These are phyloP conservation scores for Aspergillus ustus DNA, from an alignment of 2,329 filamentous ascomycete genomes.

Conservation along the genomic window DNA sequence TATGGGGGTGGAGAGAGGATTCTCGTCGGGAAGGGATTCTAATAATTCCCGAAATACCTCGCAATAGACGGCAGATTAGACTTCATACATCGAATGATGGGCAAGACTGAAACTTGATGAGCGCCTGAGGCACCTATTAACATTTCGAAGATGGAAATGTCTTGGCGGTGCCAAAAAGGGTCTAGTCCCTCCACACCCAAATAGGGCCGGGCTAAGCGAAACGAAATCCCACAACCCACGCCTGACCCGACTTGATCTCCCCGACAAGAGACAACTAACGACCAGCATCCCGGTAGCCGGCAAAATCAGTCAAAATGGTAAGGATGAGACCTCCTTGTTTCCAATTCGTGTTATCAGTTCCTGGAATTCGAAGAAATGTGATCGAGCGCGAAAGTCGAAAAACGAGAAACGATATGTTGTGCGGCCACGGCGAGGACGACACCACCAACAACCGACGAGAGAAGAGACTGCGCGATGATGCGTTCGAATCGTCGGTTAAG, in stretches of 20 bases:
- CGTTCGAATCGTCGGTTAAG: neutral
- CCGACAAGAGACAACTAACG: constrained; percentile 48
- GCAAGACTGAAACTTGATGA: neutral
- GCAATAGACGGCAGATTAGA: neutral
- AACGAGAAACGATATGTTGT: constrained; percentile 5
- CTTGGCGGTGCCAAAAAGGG: constrained; percentile 32
- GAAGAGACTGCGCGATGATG: constrained; percentile 1
- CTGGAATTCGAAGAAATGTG: constrained; percentile 29
- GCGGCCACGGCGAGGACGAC: constrained; percentile 1
- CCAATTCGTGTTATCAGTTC: constrained; percentile 29
- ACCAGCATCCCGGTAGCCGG: constrained; percentile 49
- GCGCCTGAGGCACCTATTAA: too few relatives aligned
- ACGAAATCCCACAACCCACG: constrained; percentile 50
- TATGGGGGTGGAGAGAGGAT: constrained; percentile 82
- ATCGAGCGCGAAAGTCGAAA: constrained; percentile 15
- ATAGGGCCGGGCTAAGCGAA: constrained; percentile 49
- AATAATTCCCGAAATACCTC: neutral
- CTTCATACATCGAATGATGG: neutral
- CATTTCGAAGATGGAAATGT: neutral
- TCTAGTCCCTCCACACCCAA: constrained; percentile 33
- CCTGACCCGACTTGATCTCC: constrained; percentile 39
- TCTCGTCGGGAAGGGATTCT: constrained; percentile 56
- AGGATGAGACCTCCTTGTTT: constrained; percentile 31
- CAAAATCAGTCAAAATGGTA: constrained; percentile 55
- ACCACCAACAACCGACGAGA: neutral